Conservation (phyloP, 345 rosid species). For the Aegle marmelos region DNA sequence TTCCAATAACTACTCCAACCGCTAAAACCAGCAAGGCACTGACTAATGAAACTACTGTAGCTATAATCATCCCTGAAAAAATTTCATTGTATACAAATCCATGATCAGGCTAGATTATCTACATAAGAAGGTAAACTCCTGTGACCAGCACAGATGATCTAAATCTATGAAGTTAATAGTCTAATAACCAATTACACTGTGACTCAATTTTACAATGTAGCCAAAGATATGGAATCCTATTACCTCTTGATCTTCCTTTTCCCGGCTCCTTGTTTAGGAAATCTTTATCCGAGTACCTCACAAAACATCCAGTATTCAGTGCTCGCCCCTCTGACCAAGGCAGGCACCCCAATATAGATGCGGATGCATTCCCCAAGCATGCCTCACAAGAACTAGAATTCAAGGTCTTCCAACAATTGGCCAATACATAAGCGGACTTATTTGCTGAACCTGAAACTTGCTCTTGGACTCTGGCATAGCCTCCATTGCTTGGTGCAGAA, state of each 20-base stretch:
- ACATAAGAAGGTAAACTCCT: neutral
- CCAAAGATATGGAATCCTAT: neutral
- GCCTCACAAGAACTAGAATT: constrained; percentile 55
- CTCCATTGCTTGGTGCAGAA: constrained; percentile 40
- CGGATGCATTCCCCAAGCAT: constrained; percentile 73
- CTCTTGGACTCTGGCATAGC: constrained; percentile 45
- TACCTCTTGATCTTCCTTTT: constrained; percentile 65
- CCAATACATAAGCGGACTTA: constrained; percentile 63
- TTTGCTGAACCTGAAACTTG: constrained; percentile 33
- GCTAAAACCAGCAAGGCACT: constrained; percentile 63
- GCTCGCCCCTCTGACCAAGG: constrained; percentile 91
- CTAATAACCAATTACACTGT: neutral
- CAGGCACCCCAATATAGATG: constrained; percentile 57
- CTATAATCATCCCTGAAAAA: constrained; percentile 54
- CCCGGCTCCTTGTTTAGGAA: constrained; percentile 60
- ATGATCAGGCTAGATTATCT: neutral
- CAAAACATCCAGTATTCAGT: constrained; percentile 78
- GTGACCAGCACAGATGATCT: neutral
- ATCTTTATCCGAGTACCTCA: constrained; percentile 74
- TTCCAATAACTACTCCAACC: constrained; percentile 50
- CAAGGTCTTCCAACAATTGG: constrained; percentile 79
- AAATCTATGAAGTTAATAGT: neutral
- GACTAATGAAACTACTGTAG: constrained; percentile 63
- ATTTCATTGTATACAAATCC: constrained; percentile 13
- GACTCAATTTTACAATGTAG: neutral